These are phyloP conservation scores for Melampsora larici-populina DNA, from an alignment of 1,284 basidiomycete species.

Conservation along the genomic window DNA sequence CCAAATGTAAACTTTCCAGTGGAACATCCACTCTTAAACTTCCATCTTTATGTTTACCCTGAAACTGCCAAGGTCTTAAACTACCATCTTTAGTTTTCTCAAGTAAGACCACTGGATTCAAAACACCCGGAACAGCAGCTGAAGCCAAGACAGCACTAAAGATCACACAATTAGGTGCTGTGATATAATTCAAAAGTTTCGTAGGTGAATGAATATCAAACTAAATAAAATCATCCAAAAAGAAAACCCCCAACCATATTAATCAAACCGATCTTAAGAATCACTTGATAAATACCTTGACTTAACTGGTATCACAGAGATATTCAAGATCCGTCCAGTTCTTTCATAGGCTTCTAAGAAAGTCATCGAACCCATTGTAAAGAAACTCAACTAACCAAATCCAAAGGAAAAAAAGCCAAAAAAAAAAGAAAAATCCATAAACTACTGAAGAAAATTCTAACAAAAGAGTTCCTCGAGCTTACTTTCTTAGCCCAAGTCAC, in stretches of 20 bases:
- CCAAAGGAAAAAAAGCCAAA: no score
- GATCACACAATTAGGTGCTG: conserved; percentile 77
- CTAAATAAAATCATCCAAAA: conserved; percentile 36
- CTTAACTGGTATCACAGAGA: conserved; percentile 85
- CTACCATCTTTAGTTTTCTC: conserved; percentile 80
- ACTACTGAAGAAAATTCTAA: neutral
- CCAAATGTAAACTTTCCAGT: conserved; percentile 82
- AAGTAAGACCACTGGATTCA: conserved; percentile 67
- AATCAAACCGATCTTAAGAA: no score
- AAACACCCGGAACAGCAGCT: conserved; percentile 76
- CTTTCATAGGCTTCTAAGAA: conserved; percentile 91
- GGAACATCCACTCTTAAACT: conserved; percentile 90
- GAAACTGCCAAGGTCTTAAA: conserved; percentile 64
- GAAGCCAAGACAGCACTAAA: conserved; percentile 68
- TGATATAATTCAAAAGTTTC: conserved; percentile 91
- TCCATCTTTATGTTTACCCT: conserved; percentile 63
- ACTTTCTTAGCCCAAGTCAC: conserved; percentile 88
- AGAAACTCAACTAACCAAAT: conserved; percentile 64
- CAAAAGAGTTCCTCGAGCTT: conserved; percentile 1
- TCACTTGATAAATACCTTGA: neutral
- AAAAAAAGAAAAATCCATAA: conserved; percentile 47
- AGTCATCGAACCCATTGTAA: conserved; percentile 88
- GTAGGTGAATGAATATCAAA: conserved; percentile 63
- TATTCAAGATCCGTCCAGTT: conserved; percentile 85
- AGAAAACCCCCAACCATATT: no score